Evolutionary conservation across 306 rosid species (phyloP).

Genomic region (Casuarina equisetifolia): DNA sequence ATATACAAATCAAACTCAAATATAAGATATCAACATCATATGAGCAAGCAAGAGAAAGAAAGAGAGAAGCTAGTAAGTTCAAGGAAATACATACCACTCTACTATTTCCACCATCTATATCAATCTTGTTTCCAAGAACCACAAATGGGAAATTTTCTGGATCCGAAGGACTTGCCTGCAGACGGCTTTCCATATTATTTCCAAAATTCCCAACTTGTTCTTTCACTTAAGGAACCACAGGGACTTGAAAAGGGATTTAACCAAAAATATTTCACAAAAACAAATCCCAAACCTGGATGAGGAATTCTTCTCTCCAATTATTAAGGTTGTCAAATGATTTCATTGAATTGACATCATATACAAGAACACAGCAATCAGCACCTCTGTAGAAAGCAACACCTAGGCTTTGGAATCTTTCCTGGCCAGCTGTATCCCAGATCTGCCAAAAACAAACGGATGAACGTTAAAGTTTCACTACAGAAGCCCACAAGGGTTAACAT

Average conservation of each 20-base stretch:
- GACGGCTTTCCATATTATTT: slow-evolving; percentile 32
- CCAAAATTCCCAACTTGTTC: not conserved
- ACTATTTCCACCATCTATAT: slow-evolving; percentile 93
- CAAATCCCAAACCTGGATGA: slow-evolving; percentile 65
- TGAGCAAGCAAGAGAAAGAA: not conserved
- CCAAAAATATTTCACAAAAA: not conserved
- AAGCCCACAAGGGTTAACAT: slow-evolving; percentile 3
- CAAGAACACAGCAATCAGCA: slow-evolving; percentile 99
- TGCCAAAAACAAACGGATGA: slow-evolving; percentile 27
- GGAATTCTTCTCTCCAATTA: slow-evolving; percentile 98
- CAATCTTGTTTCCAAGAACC: slow-evolving; percentile 95
- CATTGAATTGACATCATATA: slow-evolving; percentile 94
- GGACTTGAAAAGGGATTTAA: not conserved
- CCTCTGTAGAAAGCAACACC: slow-evolving; percentile 99
- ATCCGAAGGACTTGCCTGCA: slow-evolving; percentile 97
- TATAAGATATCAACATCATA: not conserved
- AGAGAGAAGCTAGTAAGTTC: slow-evolving; percentile 13
- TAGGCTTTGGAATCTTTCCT: slow-evolving; percentile 97
- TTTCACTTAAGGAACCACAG: not conserved
- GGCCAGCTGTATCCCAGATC: slow-evolving; percentile 99
- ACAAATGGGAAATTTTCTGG: slow-evolving; percentile 99
- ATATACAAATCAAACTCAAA: not conserved
- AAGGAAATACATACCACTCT: slow-evolving; percentile 74
- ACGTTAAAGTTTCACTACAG: not conserved
- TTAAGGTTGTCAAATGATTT: slow-evolving; percentile 96